Evolutionary conservation across 306 rosid genomes (phyloP), one percentile per base, ranked within the genome.

Genomic region (Castanospermum australe): DNA sequence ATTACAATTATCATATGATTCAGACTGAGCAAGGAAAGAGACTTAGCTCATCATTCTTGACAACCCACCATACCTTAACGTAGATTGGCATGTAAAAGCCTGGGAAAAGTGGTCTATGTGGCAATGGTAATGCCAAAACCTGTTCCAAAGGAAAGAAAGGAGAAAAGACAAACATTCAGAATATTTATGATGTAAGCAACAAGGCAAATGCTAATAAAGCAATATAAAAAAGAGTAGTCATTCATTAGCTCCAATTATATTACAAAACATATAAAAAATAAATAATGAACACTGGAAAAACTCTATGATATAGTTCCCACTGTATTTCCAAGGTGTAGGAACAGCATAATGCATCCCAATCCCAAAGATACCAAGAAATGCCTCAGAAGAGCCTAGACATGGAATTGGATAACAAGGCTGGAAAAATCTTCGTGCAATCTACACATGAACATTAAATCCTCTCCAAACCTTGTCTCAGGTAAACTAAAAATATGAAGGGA

Each of bases 81-180:
- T 78, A 91, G 50, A 96, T 86, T 79, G 99, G 99, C 99, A 96
- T 96, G 89, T 96, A 96, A 86, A 96, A 96, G 71, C 99, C 99
- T 1, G 99, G 99, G 81, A 96, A 96, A 45, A 96, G 92, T 24
- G 99, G 99, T 82, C 98, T 89, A 41, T 96, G 99, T 12, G 88
- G 94, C 93, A 96, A 89, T 4, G 99, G 99, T 75, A 96, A 85
- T 10, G 98, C 99, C 88, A 96, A 89, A 83, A 96, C 99, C 99
- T 96, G 94, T 25, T 73, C 38, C 50, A 85, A 73, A 67, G 17
- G 32, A 79, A 68, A 59, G 10, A 21, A 41, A 35, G 15, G 45
- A 60, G 5, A 39, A 52, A 59, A 73, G 36, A 44, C 7, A 54
- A 44, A 59, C 13, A 35, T 66, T 62, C 28, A 76, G 48, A 81